phyloP scores from a whole-genome alignment of 768 basidiomycete species.

The Mycena crocata region DNA sequence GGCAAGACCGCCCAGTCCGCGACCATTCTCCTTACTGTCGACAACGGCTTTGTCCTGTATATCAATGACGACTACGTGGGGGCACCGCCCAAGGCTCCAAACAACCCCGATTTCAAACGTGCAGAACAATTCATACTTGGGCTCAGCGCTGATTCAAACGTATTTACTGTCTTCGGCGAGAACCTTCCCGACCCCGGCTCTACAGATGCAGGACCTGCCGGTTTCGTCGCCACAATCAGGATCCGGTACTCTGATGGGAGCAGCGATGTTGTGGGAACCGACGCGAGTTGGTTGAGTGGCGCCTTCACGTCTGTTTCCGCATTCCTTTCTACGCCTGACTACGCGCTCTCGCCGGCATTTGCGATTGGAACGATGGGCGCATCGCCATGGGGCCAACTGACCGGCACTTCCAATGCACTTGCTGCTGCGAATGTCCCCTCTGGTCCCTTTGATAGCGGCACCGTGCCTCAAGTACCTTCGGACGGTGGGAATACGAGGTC shows the following conservation, averaged over 20 bases:
- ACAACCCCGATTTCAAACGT: neutral
- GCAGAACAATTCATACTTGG: conserved; percentile 14
- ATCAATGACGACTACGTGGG: conserved; percentile 19
- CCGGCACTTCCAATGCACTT: conserved; percentile 9
- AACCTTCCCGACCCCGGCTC: neutral
- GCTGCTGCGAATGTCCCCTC: conserved; percentile 17
- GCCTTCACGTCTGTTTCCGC: neutral
- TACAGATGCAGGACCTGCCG: conserved; percentile 10
- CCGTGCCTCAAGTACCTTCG: neutral
- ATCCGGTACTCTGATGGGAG: conserved; percentile 15
- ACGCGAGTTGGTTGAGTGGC: conserved; percentile 20
- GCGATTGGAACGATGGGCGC: neutral
- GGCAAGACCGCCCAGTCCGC: conserved; percentile 22
- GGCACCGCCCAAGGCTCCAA: neutral
- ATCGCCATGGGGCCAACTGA: neutral
- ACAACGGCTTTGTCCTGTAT: conserved; percentile 22
- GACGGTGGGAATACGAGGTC: neutral
- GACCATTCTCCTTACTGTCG: conserved; percentile 9
- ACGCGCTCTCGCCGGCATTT: conserved; percentile 1
- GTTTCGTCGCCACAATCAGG: conserved; percentile 4
- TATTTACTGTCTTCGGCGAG: conserved; percentile 10
- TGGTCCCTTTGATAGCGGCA: conserved; percentile 13
- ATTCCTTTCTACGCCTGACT: conserved; percentile 11
- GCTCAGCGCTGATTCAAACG: conserved; percentile 8
- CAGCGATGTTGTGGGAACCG: neutral